Evolutionary conservation across 1,284 basidiomycete genomes (phyloP).

Genomic region (Schizopora paradoxa): DNA sequence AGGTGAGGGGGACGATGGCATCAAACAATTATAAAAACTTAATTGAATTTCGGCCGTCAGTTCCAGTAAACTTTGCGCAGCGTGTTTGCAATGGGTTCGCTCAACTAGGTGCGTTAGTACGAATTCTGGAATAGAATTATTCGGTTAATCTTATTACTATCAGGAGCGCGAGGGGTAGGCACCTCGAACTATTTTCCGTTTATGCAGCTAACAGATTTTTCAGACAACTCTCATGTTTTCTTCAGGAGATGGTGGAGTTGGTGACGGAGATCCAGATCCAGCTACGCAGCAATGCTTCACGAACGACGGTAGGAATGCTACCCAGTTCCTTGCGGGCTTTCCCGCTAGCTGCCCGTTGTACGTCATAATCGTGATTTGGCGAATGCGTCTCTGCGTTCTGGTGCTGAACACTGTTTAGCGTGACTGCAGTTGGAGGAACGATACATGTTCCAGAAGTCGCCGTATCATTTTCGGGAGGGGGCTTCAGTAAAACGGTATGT

Average conservation of each 20-base stretch:
- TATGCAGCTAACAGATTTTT: too few species aligned
- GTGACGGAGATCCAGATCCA: constrained; percentile 47
- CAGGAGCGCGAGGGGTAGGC: constrained; percentile 60
- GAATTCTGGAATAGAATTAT: background rate
- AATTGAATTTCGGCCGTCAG: constrained; percentile 27
- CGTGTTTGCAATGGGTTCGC: constrained; percentile 63
- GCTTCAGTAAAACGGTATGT: constrained; percentile 41
- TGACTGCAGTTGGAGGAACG: background rate
- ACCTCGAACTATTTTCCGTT: too few species aligned
- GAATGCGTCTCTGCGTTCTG: background rate
- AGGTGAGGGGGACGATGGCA: too few species aligned
- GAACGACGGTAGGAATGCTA: constrained; percentile 52
- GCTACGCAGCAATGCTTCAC: constrained; percentile 47
- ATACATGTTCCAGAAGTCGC: constrained; percentile 50
- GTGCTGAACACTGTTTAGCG: background rate
- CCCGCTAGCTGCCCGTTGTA: constrained; percentile 49
- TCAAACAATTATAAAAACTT: too few species aligned
- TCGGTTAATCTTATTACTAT: constrained; percentile 15
- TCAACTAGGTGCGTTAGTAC: constrained; percentile 47
- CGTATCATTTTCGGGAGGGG: constrained; percentile 57
- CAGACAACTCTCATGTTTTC: constrained; percentile 58
- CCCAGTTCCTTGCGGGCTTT: constrained; percentile 56
- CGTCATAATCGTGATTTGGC: too few species aligned
- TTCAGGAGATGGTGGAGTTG: constrained; percentile 69
- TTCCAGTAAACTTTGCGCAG: constrained; percentile 54